Evolutionary conservation across 306 rosid species (phyloP).

Genomic region (Cicer arietinum): DNA sequence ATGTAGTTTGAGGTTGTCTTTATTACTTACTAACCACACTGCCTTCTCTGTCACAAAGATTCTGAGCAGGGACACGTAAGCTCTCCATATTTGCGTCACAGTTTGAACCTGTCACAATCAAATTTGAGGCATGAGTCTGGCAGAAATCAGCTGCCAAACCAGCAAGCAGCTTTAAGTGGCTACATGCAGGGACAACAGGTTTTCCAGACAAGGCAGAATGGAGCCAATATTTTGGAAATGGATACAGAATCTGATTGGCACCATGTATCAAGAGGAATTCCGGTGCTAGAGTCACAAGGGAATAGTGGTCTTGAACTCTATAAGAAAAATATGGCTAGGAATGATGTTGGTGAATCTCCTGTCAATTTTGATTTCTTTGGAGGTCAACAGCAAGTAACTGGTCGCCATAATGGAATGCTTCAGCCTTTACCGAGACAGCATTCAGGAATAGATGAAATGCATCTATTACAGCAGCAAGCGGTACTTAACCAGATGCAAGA

Average conservation of each 20-base stretch:
- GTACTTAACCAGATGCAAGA: slow-evolving; percentile 73
- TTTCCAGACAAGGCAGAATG: slow-evolving; percentile 80
- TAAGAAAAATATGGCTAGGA: slow-evolving; percentile 61
- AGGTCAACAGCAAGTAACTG: slow-evolving; percentile 81
- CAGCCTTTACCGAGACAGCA: slow-evolving; percentile 83
- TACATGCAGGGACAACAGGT: slow-evolving; percentile 74
- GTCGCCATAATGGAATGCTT: slow-evolving; percentile 66
- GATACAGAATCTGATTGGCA: slow-evolving; percentile 77
- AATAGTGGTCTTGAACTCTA: slow-evolving; percentile 69
- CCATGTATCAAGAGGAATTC: slow-evolving; percentile 63
- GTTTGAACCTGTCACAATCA: slow-evolving; percentile 69
- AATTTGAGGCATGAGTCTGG: slow-evolving; percentile 76
- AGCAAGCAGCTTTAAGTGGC: slow-evolving; percentile 74
- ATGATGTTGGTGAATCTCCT: slow-evolving; percentile 76
- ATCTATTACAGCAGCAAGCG: slow-evolving; percentile 79
- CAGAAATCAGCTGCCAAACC: slow-evolving; percentile 66
- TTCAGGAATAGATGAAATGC: slow-evolving; percentile 72
- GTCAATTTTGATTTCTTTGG: slow-evolving; percentile 90
- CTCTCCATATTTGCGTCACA: slow-evolving; percentile 66
- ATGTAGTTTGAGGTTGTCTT: slow-evolving; percentile 34
- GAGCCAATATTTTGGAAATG: slow-evolving; percentile 70
- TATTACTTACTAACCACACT: slow-evolving; percentile 41
- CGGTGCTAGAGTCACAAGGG: slow-evolving; percentile 68
- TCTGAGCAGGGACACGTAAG: slow-evolving; percentile 69
- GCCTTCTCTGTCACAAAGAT: slow-evolving; percentile 50